Evolutionary conservation across 2,329 filamentous ascomycete genomes (phyloP), one percentile per base, ranked within the genome.

Genomic region (Sclerotinia glacialis): DNA sequence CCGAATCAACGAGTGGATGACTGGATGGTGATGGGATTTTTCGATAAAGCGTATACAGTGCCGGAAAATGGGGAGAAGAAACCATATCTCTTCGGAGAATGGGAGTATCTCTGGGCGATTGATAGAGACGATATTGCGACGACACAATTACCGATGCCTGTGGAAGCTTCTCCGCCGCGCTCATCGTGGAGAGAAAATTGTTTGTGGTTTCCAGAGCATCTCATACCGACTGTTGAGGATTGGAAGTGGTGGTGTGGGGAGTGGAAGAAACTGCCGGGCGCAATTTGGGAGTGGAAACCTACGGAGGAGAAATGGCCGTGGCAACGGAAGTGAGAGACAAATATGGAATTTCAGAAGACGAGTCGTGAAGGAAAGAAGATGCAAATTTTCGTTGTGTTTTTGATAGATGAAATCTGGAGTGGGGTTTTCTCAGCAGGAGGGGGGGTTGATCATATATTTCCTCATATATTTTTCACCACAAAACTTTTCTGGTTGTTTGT

Each of bases 211-310:
- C 11, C 5, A 2, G 4, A 21, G 40, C 21, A 21, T 37, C 21
- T 23, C 1, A 12, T 37, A 12, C 58, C 44, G 4, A 60, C 44
- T 2, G 28, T 2, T 1, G 44, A 47, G 2, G 58, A 60, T 21
- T 60, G 58, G 58, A 60, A 26, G 2, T 60, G 58, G 58, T 60
- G 58, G 58, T 26, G n/a, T 1, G 58, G 44, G 2, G 58, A 60
- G 7, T 60, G 44, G 58, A 60, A 23, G 58, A 60, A 49, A 37
- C 44, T 60, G 44, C 58, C 58, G n/a, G 28, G 58, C 2, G 28
- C 31, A n/a, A 37, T 60, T 49, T 0, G 58, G 28, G 58, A 40
- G 28, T 60, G 58, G 58, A 49, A 37, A 49, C 28, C 44, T 2
- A 26, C 2, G 0, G 58, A 60, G 58, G 58, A 60, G 44, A 2